A percentile compares a stretch with the other conserved stretches of the same genome.
phyloP scores from a whole-genome alignment of 2,329 filamentous ascomycete genomes.

The Ophiocordyceps australis region DNA sequence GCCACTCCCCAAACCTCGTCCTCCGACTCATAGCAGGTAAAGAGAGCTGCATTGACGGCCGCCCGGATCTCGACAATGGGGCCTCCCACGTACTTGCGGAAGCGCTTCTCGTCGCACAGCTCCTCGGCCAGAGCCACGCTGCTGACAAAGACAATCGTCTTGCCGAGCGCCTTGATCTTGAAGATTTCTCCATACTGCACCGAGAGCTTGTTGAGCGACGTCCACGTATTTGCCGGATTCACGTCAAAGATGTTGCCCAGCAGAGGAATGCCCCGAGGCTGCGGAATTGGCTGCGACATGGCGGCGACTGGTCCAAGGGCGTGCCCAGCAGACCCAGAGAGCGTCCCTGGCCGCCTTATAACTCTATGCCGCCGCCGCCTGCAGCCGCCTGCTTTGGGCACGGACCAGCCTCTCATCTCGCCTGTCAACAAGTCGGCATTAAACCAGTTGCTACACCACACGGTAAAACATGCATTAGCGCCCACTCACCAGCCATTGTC shows the following conservation, averaged over 20 bases:
- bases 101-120: conserved; percentile 32
- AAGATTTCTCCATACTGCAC: conserved; percentile 19
- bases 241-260: conserved; percentile 18
- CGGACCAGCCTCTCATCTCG: too few relatives aligned
- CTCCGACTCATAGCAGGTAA: conserved; percentile 30
- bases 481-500: too few relatives aligned
- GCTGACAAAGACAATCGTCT: conserved; percentile 23
- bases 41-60: conserved; percentile 30
- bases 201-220: conserved; percentile 14
- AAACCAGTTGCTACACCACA: too few relatives aligned
- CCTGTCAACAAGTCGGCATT: too few relatives aligned
- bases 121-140: conserved; percentile 27
- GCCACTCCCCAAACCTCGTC: conserved; percentile 28
- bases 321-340: too few relatives aligned
- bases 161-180: conserved; percentile 15
- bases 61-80: conserved; percentile 32
- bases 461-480: too few relatives aligned
- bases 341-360: too few relatives aligned
- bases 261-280: conserved; percentile 15
- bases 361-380: too few relatives aligned
- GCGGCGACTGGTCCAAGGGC: too few relatives aligned
- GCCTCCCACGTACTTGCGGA: conserved; percentile 33
- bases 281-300: conserved; percentile 17
- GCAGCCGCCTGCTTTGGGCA: too few relatives aligned
- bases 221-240: conserved; percentile 16